Evolutionary conservation across 2,329 filamentous ascomycete species (phyloP), one percentile per base, ranked within the genome.

Genomic region (Aspergillus ibericus): DNA sequence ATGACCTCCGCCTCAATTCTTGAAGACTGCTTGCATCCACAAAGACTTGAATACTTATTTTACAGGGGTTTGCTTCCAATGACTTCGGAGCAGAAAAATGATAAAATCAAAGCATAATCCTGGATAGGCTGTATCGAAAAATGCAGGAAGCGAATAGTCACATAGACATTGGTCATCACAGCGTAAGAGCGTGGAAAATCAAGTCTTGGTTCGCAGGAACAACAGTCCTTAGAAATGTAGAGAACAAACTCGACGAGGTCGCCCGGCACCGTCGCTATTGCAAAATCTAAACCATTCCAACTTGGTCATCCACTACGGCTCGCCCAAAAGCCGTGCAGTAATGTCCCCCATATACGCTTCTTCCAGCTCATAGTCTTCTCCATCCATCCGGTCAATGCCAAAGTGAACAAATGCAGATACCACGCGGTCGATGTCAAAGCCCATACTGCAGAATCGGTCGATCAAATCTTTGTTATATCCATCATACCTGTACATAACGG

Each of bases 281-380:
- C 59, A 58, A 61, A 55, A 50, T 59, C 59, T 62, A 58, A 62
- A 59, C 49, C 16, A 55, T 42, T 38, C 48, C 42, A 48, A 48
- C 59, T 58, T 47, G 58, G 55, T 61, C 47, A 38, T 50, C 34
- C 18, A 6, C 7, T 29, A 32, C 71, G 85, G 83, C 75, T 97
- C 93, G 36, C 90, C 90, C 34, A 97, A 86, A 6, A 98, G 83
- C 58, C 89, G 83, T 16, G 92, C 91, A 0, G 91, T 96, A 62
- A 98, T 88, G 66, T 96, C 92, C 3, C 91, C 92, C 84, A 96
- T 91, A 66, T 92, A 93, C 1, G 88, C 92, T 68, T 95, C 90
- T 70, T 96, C 91, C n/a, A 96, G 80, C 68, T 91, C 88, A 72
- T 96, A 95, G 71, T 95, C 90, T 65, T 88, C 81, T 0, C 92